Evolutionary conservation across 2,329 filamentous ascomycete species (phyloP).

Genomic region (Microsporum ferrugineum): DNA sequence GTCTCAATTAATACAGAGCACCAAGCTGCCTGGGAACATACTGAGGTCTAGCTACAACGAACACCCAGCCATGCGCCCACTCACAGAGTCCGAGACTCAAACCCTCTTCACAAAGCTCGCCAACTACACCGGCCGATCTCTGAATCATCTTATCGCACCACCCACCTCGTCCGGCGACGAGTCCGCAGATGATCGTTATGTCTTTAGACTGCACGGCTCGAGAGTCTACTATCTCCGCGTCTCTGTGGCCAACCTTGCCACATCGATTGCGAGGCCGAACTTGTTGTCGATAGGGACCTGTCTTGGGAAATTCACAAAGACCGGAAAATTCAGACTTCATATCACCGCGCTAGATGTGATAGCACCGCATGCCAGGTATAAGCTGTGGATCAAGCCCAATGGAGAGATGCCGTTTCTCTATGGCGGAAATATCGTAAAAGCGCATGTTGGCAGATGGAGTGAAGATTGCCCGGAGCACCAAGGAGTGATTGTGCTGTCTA

Average conservation of each 20-base stretch:
- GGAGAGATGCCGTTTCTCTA: constrained; percentile 97
- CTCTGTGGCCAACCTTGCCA: constrained; percentile 82
- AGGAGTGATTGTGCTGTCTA: constrained; percentile 77
- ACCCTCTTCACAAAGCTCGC: constrained; percentile 87
- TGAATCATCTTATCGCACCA: constrained; percentile 73
- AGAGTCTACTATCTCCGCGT: constrained; percentile 88
- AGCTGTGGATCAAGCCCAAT: constrained; percentile 93
- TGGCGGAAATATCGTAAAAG: constrained; percentile 77
- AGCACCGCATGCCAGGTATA: constrained; percentile 82
- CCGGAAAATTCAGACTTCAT: constrained; percentile 87
- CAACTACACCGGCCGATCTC: constrained; percentile 76
- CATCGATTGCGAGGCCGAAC: constrained; percentile 67
- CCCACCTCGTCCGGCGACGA: constrained; percentile 53
- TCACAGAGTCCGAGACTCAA: constrained; percentile 55
- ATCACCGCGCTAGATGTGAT: constrained; percentile 80
- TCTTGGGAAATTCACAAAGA: constrained; percentile 85
- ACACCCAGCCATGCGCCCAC: constrained; percentile 54
- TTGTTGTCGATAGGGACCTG: constrained; percentile 83
- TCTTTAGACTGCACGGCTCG: constrained; percentile 71
- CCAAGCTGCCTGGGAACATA: background rate
- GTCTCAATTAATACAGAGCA: background rate
- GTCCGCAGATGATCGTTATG: constrained; percentile 59
- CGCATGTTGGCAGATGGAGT: constrained; percentile 69
- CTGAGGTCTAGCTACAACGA: background rate
- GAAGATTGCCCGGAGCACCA: constrained; percentile 91